Conservation (phyloP, 306 rosid species). For the Herpetospermum pedunculosum region DNA sequence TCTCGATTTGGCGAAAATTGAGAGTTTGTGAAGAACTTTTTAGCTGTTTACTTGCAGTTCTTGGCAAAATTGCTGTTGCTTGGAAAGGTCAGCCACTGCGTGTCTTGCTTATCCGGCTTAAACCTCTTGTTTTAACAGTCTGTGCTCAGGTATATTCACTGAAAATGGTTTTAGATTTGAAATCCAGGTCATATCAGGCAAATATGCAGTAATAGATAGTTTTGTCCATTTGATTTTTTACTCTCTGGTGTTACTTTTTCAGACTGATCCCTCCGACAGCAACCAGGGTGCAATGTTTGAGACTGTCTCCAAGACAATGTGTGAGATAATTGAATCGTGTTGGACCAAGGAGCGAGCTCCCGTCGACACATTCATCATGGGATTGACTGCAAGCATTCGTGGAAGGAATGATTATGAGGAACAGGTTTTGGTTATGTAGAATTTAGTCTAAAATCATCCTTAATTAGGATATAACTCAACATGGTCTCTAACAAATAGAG, state of each 20-base stretch:
- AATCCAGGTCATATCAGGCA: neutral
- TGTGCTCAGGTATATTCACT: conserved; percentile 65
- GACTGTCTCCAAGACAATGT: conserved; percentile 73
- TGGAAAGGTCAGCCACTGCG: conserved; percentile 92
- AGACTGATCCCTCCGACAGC: conserved; percentile 76
- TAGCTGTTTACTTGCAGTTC: conserved; percentile 59
- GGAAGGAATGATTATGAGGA: conserved; percentile 85
- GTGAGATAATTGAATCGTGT: conserved; percentile 79
- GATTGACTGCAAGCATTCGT: conserved; percentile 89
- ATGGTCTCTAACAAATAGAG: neutral
- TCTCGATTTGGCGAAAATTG: conserved; percentile 83
- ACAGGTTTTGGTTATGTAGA: conserved; percentile 34
- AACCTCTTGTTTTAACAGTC: conserved; percentile 78
- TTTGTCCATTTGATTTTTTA: neutral
- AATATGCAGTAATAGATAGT: neutral
- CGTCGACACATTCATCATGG: conserved; percentile 90
- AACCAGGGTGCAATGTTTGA: conserved; percentile 74
- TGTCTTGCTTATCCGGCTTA: conserved; percentile 84
- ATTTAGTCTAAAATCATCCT: neutral
- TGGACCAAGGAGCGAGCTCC: conserved; percentile 94
- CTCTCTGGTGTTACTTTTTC: conserved; percentile 17
- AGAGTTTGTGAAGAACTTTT: conserved; percentile 82
- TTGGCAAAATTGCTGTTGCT: conserved; percentile 61
- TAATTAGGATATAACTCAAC: neutral
- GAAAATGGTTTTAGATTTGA: conserved; percentile 5